Base-by-base conservation (phyloP, 2,329 filamentous ascomycete genomes). In the Pestalotiopsis sp. region DNA sequence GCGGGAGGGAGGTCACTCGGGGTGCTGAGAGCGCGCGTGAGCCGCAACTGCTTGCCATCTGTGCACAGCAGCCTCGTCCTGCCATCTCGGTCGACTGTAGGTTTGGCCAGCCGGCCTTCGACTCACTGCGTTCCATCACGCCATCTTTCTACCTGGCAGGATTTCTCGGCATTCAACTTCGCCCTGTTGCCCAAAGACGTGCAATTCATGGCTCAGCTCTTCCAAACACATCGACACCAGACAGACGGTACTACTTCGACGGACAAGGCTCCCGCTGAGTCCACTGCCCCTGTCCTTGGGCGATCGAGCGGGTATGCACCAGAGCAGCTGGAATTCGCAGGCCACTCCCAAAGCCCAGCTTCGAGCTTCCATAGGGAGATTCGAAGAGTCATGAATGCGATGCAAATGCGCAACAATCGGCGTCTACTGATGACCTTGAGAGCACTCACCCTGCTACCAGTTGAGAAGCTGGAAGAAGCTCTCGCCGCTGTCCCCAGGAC, bases 401-500 rank as follows among this genome's bases (percentile, higher is more conserved):
- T 77, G 64, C 73, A 67, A 62, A 66, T 62, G 39, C 66, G 70
- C 62, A 73, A 78, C 38, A 72, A 70, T n/a, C 72, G 71, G 6
- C 69, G 31, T 23, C 60, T 77, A 20, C 58, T 77, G 57, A 65
- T 70, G 13, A 62, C 69, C 17, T 39, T 77, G 38, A n/a, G 41
- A n/a, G 38, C 38, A 20, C 71, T 77, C 31, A 70, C 71, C 5
- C 75, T 52, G 3, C 72, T 78, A 39, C 38, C 68, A 3, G 66
- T 75, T n/a, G 61, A 72, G 1, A 70, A 72, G 4, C 74, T 79
- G 17, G 73, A 78, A 7, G 70, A 77, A 6, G 75, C 81, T 59
- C 72, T 84, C 5, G 71, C 71, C 14, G 64, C 70, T 0, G 75
- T 94, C 25, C 84, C 90, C 0, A 77, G 83, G 1, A 81, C 85